Percentiles rank a stretch among this genome's conserved stretches.
phyloP scores from a whole-genome alignment of 495 filamentous ascomycete species.

The Penicillium canescens region DNA sequence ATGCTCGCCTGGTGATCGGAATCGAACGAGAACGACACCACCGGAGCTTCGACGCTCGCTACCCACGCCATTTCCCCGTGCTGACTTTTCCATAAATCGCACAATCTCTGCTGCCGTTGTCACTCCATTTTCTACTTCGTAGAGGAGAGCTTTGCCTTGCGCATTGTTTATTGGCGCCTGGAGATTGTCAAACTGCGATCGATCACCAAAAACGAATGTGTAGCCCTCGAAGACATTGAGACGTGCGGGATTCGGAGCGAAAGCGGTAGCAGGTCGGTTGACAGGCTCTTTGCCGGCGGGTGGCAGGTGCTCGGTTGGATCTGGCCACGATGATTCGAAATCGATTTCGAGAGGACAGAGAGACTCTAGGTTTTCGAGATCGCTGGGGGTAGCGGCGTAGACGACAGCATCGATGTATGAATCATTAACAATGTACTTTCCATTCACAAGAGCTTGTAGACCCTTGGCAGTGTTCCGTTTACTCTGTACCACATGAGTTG shows the following conservation, averaged over 20 bases:
- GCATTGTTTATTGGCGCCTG: slow-evolving; percentile 73
- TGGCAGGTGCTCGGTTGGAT: slow-evolving; percentile 69
- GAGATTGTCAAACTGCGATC: slow-evolving; percentile 75
- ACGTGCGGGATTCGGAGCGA: slow-evolving; percentile 66
- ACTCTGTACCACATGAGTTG: slow-evolving; percentile 84
- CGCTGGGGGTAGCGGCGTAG: slow-evolving; percentile 61
- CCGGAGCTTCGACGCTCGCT: slow-evolving; percentile 61
- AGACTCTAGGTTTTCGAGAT: slow-evolving; percentile 51
- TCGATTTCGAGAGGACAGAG: slow-evolving; percentile 75
- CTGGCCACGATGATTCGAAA: slow-evolving; percentile 81
- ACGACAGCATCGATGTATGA: slow-evolving; percentile 72
- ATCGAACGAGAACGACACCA: slow-evolving; percentile 79
- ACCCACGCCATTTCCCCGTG: slow-evolving; percentile 68
- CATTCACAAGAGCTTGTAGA: slow-evolving; percentile 85
- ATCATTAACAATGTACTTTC: slow-evolving; percentile 75
- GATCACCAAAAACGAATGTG: slow-evolving; percentile 84
- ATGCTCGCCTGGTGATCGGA: slow-evolving; percentile 60
- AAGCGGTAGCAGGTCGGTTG: slow-evolving; percentile 59
- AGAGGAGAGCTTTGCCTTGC: slow-evolving; percentile 77
- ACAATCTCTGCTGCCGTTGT: slow-evolving; percentile 78
- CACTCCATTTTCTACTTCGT: slow-evolving; percentile 57
- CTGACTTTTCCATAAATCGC: slow-evolving; percentile 70
- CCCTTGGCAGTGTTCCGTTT: slow-evolving; percentile 89
- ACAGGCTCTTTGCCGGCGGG: slow-evolving; percentile 72
- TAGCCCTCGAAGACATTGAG: slow-evolving; percentile 79